Conservation (phyloP, 495 filamentous ascomycete species). For the Xylaria sp. region DNA sequence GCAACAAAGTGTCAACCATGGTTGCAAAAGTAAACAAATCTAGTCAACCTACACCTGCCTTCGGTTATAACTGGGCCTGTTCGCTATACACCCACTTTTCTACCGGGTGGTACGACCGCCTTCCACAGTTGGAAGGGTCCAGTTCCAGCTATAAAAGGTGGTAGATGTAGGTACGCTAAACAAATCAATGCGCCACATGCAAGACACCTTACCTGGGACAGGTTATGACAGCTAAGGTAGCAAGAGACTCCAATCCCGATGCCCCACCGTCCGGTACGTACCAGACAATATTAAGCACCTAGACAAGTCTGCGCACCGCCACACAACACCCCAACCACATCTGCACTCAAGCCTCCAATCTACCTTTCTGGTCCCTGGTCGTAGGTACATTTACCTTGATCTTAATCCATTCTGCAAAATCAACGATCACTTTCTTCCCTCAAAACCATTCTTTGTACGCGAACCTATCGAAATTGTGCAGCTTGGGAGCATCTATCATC, state of each 20-base stretch:
- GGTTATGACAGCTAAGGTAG: no score
- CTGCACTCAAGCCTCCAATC: constrained; percentile 13
- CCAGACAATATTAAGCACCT: no score
- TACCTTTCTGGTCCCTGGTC: background rate
- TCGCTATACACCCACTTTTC: background rate
- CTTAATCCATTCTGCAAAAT: background rate
- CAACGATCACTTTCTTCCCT: background rate
- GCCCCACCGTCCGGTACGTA: background rate
- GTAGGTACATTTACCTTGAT: background rate
- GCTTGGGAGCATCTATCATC: background rate
- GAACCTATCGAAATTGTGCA: background rate
- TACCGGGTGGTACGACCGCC: background rate
- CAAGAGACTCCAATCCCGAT: no score
- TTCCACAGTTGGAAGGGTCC: background rate
- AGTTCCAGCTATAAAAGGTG: background rate
- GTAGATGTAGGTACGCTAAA: background rate
- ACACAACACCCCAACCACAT: background rate
- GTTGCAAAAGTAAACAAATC: constrained; percentile 23
- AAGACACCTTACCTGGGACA: background rate
- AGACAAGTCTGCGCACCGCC: constrained; percentile 5
- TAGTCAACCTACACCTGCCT: background rate
- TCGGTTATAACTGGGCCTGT: background rate
- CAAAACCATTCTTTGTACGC: background rate
- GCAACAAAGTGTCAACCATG: background rate
- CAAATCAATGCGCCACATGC: constrained; percentile 13